Evolutionary conservation across 257 asterid genomes (phyloP).

Genomic region (Nemophila menziesii): DNA sequence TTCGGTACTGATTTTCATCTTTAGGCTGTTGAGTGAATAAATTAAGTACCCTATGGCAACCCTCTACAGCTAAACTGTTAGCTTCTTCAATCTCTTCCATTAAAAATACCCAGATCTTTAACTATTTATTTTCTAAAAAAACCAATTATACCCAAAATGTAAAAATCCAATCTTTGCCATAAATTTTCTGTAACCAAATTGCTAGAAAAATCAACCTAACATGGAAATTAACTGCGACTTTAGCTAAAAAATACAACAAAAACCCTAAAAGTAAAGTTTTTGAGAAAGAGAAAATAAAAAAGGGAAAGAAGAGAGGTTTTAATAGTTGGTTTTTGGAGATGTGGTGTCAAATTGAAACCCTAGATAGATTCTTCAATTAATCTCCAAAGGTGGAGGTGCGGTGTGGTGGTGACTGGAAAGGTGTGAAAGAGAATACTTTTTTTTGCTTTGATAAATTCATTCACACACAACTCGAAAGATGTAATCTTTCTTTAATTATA

Average conservation of each 20-base stretch:
- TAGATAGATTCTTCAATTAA: conserved; percentile 1
- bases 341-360: conserved; percentile 3
- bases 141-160: background rate
- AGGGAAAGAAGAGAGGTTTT: background rate
- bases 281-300: background rate
- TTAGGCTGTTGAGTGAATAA: conserved; percentile 37
- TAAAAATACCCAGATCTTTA: conserved; percentile 18
- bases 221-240: background rate
- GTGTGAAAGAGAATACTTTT: conserved; percentile 73
- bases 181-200: no score
- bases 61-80: conserved; percentile 63
- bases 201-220: background rate
- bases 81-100: conserved; percentile 84
- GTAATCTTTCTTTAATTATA: conserved; percentile 19
- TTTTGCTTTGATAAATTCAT: conserved; percentile 17
- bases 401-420: conserved; percentile 11
- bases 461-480: conserved; percentile 23
- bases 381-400: background rate
- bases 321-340: background rate
- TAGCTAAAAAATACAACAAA: background rate
- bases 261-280: background rate
- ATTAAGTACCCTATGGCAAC: conserved; percentile 68
- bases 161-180: background rate
- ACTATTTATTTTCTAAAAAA: conserved; percentile 1
- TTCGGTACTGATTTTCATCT: conserved; percentile 38